A percentile compares a stretch with the other conserved stretches of the same genome.
Evolutionary conservation across 129 eudicot genomes (phyloP).

Genomic region (Kitagawia praeruptora): DNA sequence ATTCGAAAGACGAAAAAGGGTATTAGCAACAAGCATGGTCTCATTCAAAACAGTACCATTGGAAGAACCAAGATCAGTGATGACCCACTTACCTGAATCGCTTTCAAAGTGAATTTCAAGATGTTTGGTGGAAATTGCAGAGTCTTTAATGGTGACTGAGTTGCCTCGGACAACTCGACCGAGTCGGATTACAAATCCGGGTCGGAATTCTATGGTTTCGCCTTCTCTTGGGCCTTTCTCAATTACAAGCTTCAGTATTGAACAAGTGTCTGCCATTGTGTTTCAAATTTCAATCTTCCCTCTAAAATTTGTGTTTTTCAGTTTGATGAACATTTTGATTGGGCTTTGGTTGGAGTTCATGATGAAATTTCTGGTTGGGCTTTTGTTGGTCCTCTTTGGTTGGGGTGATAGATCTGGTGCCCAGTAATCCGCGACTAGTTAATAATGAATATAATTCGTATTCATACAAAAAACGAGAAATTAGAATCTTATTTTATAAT

Average conservation of each 20-base stretch:
- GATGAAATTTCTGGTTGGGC: too few species aligned
- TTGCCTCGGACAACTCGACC: constrained; percentile 60
- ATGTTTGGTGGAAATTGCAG: constrained; percentile 74
- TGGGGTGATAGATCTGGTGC: too few species aligned
- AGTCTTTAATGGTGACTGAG: constrained; percentile 53
- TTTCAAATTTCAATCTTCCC: too few species aligned
- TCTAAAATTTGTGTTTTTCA: too few species aligned
- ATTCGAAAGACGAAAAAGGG: constrained; percentile 22
- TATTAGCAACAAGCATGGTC: constrained; percentile 14
- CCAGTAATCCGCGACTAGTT: too few species aligned
- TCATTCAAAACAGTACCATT: constrained; percentile 60
- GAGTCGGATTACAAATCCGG: constrained; percentile 31
- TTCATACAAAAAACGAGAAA: too few species aligned
- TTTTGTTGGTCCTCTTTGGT: too few species aligned
- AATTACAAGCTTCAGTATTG: constrained; percentile 47
- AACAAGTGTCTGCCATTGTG: constrained; percentile 13
- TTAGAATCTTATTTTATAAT: too few species aligned
- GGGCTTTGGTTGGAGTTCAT: too few species aligned
- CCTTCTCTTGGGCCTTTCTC: constrained; percentile 73
- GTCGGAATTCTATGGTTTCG: constrained; percentile 33
- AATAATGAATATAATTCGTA: too few species aligned
- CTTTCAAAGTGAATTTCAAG: constrained; percentile 36
- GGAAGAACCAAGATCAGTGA: constrained; percentile 58
- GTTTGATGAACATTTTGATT: too few species aligned
- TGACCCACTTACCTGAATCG: constrained; percentile 26